phyloP scores from a whole-genome alignment of 257 asterid species.

The Scutellaria baicalensis region DNA sequence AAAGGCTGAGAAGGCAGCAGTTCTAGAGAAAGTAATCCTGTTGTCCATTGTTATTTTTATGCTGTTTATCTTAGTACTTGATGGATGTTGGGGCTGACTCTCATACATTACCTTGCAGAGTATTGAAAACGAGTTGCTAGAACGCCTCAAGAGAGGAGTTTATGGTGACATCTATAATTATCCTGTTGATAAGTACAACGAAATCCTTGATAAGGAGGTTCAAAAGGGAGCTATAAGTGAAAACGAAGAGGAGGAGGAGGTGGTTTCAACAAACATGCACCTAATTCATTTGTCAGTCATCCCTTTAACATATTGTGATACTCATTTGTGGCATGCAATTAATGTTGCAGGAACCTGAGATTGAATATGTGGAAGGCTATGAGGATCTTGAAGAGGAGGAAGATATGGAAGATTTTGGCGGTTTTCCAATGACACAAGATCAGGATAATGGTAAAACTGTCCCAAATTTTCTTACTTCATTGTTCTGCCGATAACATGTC shows the following conservation, averaged over 20 bases:
- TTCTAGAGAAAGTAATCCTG: constrained; percentile 52
- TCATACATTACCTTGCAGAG: constrained; percentile 37
- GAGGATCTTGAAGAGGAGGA: constrained; percentile 93
- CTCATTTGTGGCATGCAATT: constrained; percentile 10
- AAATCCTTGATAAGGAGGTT: constrained; percentile 53
- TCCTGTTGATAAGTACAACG: constrained; percentile 44
- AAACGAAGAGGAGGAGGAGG: constrained; percentile 50
- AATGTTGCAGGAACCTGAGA: constrained; percentile 47
- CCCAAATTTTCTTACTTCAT: not conserved
- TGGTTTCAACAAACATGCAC: not conserved
- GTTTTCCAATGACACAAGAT: constrained; percentile 28
- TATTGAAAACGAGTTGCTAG: constrained; percentile 83
- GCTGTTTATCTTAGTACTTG: not conserved
- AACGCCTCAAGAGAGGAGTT: constrained; percentile 65
- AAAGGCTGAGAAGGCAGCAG: constrained; percentile 88
- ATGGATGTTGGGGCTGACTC: constrained; percentile 2
- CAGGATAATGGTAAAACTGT: constrained; percentile 19
- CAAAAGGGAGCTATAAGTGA: constrained; percentile 29
- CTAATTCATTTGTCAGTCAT: not conserved
- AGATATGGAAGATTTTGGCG: constrained; percentile 78
- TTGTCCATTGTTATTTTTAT: not conserved
- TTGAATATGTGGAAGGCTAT: constrained; percentile 83
- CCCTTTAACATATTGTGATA: not conserved
- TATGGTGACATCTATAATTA: constrained; percentile 68
- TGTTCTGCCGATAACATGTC: not conserved